Conservation (phyloP, 768 basidiomycete species). For the Pleurotus sapidus region DNA sequence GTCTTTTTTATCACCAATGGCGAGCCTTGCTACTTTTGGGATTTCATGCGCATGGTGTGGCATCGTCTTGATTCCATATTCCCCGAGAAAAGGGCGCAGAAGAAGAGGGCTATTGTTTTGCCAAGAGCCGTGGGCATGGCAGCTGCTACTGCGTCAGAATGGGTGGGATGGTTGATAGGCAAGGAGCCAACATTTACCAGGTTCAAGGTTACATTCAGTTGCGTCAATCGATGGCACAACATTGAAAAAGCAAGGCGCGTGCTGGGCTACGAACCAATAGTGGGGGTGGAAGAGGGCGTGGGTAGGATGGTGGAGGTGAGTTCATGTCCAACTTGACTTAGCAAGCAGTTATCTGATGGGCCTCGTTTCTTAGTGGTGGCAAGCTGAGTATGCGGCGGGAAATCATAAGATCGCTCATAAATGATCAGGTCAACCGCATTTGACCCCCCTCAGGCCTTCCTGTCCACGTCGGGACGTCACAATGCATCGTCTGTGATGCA, state of each 20-base stretch:
- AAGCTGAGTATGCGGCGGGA: conserved; percentile 34
- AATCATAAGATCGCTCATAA: conserved; percentile 37
- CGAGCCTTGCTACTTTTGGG: conserved; percentile 96
- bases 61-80: conserved; percentile 57
- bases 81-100: conserved; percentile 45
- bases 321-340: conserved; percentile 5
- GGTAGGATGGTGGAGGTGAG: conserved; percentile 72
- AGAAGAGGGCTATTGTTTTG: conserved; percentile 41
- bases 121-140: conserved; percentile 64
- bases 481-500: too few relatives aligned
- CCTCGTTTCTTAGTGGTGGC: conserved; percentile 40
- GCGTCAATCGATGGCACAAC: conserved; percentile 83
- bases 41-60: conserved; percentile 85
- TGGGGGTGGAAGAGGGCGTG: conserved; percentile 87
- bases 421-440: conserved; percentile 2
- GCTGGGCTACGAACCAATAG: conserved; percentile 90
- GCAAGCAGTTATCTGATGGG: neutral
- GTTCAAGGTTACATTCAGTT: conserved; percentile 80
- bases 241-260: conserved; percentile 91
- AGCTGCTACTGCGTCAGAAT: conserved; percentile 72
- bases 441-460: too few relatives aligned
- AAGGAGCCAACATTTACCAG: conserved; percentile 84
- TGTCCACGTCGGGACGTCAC: too few relatives aligned
- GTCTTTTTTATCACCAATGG: conserved; percentile 97
- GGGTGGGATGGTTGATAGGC: conserved; percentile 67